Percentiles rank a stretch among this genome's conserved stretches.
Conservation (phyloP, 345 rosid genomes). For the Gossypium raimondii region DNA sequence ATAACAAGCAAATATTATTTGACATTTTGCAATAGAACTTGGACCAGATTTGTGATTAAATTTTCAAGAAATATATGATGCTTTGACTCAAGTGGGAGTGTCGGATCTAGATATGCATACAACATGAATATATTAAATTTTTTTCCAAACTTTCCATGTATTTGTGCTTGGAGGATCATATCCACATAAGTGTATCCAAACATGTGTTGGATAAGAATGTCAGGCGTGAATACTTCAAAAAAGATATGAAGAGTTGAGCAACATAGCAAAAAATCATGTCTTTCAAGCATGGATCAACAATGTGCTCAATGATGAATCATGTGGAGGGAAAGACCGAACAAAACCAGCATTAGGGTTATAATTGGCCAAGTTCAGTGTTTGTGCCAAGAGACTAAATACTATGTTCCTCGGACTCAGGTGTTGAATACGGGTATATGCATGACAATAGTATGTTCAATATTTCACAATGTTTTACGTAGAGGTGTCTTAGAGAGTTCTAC, state of each 20-base stretch:
- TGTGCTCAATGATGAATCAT: neutral
- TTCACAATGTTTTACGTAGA: no score
- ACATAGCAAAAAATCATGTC: neutral
- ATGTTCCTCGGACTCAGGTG: neutral
- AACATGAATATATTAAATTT: neutral
- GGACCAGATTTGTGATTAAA: neutral
- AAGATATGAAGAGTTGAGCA: neutral
- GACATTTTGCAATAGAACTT: neutral
- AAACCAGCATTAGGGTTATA: no score
- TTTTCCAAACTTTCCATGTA: neutral
- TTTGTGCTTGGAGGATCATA: neutral
- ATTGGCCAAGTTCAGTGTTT: no score
- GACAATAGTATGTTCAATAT: no score
- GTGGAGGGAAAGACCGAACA: neutral
- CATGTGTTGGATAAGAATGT: neutral
- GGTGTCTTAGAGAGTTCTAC: no score
- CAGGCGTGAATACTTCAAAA: neutral
- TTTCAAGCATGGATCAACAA: neutral
- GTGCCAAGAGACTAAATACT: neutral
- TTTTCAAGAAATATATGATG: neutral
- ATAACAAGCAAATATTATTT: constrained; percentile 1
- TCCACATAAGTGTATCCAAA: neutral
- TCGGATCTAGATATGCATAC: neutral
- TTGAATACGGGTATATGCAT: no score
- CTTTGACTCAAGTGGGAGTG: neutral